These are phyloP conservation scores for Cladorrhinum samala DNA, from an alignment of 495 filamentous ascomycete species.

Conservation along the genomic window DNA sequence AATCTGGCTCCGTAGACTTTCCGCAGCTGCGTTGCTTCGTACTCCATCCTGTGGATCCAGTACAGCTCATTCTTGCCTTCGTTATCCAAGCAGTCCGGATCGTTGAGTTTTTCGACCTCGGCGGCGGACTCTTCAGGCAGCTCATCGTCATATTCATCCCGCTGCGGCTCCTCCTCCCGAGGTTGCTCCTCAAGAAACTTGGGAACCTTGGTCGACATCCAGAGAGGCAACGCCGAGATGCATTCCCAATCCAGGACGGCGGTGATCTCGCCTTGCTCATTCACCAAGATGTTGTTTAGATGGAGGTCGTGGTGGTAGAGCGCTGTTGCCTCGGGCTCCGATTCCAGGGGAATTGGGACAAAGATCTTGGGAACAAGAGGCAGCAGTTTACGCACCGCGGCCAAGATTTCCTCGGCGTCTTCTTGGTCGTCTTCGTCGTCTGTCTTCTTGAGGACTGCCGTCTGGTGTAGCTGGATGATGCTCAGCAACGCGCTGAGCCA, in stretches of 20 bases:
- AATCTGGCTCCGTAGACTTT: slow-evolving; percentile 19
- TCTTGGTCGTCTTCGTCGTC: slow-evolving; percentile 18
- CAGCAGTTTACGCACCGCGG: slow-evolving; percentile 10
- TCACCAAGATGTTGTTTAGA: slow-evolving; percentile 43
- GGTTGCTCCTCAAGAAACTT: slow-evolving; percentile 30
- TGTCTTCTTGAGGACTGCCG: background rate
- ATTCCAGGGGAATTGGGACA: background rate
- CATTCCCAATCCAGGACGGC: slow-evolving; percentile 50
- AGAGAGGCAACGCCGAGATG: slow-evolving; percentile 40
- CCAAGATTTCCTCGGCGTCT: slow-evolving; percentile 9
- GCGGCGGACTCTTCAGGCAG: slow-evolving; percentile 1
- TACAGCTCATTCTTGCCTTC: slow-evolving; percentile 23
- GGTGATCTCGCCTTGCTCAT: slow-evolving; percentile 34
- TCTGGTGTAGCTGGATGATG: slow-evolving; percentile 12
- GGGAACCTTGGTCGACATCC: slow-evolving; percentile 39
- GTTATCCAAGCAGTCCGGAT: slow-evolving; percentile 8
- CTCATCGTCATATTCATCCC: slow-evolving; percentile 19
- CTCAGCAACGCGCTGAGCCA: slow-evolving; percentile 11
- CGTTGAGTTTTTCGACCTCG: slow-evolving; percentile 4
- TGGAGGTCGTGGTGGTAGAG: slow-evolving; percentile 43
- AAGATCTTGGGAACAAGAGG: slow-evolving; percentile 17
- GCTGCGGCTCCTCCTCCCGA: slow-evolving; percentile 25
- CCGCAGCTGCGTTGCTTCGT: slow-evolving; percentile 21
- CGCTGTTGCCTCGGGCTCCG: slow-evolving; percentile 22
- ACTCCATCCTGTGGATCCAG: slow-evolving; percentile 24